Base-by-base conservation (phyloP, 2,329 filamentous ascomycete genomes). In the Phaeosphaeria sp. region DNA sequence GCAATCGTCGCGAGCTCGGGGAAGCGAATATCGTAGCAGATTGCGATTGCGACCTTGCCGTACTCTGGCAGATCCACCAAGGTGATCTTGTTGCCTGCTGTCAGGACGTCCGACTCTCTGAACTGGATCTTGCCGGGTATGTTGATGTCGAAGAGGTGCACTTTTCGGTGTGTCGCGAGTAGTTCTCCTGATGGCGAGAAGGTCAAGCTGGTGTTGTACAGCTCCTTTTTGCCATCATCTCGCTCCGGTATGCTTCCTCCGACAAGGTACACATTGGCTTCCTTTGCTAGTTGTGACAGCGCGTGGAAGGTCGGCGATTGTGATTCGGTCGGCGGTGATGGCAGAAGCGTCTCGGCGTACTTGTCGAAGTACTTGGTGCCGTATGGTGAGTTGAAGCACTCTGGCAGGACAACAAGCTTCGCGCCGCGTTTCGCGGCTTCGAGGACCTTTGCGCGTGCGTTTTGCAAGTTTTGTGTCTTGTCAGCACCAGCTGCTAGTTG, bases 351-450 rank as follows among this genome's bases (percentile, higher is more conserved):
- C 79, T 99, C 95, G 66, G 95, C 93, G 78, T 98, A 98, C 60
- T 89, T 86, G 53, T 93, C 90, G 80, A 99, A 99, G 83, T 89
- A 93, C 73, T 92, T 85, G 65, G 89, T 93, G 66, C 95, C 95
- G 79, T 99, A 99, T 8, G 95, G 95, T 43, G 91, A 96, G 83
- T 99, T 99, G 87, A 99, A 99, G 84, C 95, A 99, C 82, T 99
- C 95, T 36, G 95, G 95, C 18, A 99, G 86, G 33, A 98, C 92
- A 64, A 98, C 89, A 58, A 99, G 88, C 56, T 91, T 88, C 59
- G 94, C 92, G 66, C 94, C 94, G 11, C 54, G 81, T 24, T 82
- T 78, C 22, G 92, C 89, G 5, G 95, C 94, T 76, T 92, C 89
- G 61, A 92, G 85, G 57, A 98, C 93, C 75, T 95, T 93, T 44